These are phyloP conservation scores for Heliocybe sulcata DNA, from an alignment of 1,284 basidiomycete genomes.

Conservation along the genomic window DNA sequence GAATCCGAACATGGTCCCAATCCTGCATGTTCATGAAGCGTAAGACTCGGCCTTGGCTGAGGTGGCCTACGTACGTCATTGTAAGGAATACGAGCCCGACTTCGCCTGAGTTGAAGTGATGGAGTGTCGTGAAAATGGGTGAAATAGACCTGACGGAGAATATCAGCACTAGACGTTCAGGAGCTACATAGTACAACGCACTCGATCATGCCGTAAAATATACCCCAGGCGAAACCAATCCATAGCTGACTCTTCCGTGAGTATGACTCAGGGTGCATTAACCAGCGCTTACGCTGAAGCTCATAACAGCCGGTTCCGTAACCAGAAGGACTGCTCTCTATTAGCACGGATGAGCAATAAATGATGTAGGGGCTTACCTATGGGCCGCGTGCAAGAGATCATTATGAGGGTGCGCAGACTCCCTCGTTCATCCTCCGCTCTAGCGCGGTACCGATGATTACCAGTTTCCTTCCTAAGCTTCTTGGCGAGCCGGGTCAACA, in stretches of 20 bases:
- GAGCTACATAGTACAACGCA: constrained; percentile 21
- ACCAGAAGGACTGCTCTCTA: constrained; percentile 44
- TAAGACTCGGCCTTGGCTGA: constrained; percentile 2
- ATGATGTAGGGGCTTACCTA: constrained; percentile 37
- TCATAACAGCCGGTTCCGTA: constrained; percentile 72
- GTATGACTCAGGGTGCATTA: neutral
- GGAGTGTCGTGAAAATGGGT: constrained; percentile 52
- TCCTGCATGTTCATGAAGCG: constrained; percentile 26
- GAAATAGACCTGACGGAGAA: constrained; percentile 42
- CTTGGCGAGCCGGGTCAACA: constrained; percentile 53
- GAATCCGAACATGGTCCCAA: constrained; percentile 58
- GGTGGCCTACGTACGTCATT: constrained; percentile 40
- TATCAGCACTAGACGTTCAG: neutral
- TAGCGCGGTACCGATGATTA: constrained; percentile 50
- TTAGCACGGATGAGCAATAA: constrained; percentile 1
- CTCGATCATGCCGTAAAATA: constrained; percentile 65
- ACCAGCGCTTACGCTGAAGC: constrained; percentile 51
- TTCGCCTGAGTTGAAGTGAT: constrained; percentile 59
- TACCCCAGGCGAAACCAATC: constrained; percentile 75
- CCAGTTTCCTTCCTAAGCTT: constrained; percentile 57
- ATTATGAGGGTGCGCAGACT: constrained; percentile 50
- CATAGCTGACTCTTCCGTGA: constrained; percentile 42
- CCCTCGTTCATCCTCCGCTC: constrained; percentile 55
- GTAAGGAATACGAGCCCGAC: constrained; percentile 56
- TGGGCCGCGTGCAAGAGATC: constrained; percentile 61